phyloP scores from a whole-genome alignment of 495 filamentous ascomycete species.

The Parathielavia appendiculata region DNA sequence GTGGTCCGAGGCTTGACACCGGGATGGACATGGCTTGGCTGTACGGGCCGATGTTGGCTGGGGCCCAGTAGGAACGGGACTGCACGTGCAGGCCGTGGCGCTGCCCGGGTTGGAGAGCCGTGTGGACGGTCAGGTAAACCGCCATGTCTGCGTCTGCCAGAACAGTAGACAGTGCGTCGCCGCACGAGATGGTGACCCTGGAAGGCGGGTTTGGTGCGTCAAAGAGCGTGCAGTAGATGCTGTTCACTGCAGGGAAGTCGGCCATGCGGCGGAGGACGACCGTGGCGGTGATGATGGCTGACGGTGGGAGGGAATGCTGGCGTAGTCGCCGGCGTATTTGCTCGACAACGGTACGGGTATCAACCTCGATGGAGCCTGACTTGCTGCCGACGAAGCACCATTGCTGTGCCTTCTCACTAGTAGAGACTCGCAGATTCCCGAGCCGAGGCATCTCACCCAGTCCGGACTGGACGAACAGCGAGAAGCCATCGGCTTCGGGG shows the following conservation, averaged over 20 bases:
- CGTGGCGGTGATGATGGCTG: slow-evolving; percentile 65
- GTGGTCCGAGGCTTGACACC: slow-evolving; percentile 22
- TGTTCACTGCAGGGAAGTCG: slow-evolving; percentile 70
- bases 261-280: slow-evolving; percentile 76
- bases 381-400: slow-evolving; percentile 18
- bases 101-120: slow-evolving; percentile 23
- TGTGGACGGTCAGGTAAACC: slow-evolving; percentile 39
- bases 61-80: slow-evolving; percentile 92
- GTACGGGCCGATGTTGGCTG: slow-evolving; percentile 96
- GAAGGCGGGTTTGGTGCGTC: slow-evolving; percentile 74
- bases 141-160: slow-evolving; percentile 48
- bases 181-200: slow-evolving; percentile 75
- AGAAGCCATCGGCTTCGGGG: not conserved
- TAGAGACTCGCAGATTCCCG: not conserved
- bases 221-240: slow-evolving; percentile 65
- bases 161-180: slow-evolving; percentile 51
- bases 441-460: not conserved
- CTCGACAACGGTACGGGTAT: slow-evolving; percentile 32
- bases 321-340: slow-evolving; percentile 33
- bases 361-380: slow-evolving; percentile 29
- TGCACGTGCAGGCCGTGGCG: slow-evolving; percentile 79
- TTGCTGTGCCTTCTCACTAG: slow-evolving; percentile 16
- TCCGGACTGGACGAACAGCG: not conserved
- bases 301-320: slow-evolving; percentile 30
- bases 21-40: slow-evolving; percentile 76